Evolutionary conservation across 2,329 filamentous ascomycete genomes (phyloP).

Genomic region (Neoarthrinium moseri): DNA sequence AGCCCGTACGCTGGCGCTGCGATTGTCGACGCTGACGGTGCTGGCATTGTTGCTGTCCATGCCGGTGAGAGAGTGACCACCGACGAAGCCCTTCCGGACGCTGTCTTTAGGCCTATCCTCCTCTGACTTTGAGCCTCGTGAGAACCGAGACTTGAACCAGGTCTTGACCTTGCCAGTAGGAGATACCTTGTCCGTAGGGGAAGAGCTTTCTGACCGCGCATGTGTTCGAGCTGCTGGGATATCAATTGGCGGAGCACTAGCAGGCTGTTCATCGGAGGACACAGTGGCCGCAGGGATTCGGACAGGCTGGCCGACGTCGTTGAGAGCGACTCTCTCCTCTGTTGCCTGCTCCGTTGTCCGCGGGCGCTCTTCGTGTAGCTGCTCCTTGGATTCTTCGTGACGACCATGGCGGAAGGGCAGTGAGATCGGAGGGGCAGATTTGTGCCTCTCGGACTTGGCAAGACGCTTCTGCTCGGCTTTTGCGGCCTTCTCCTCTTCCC

Average conservation of each 20-base stretch:
- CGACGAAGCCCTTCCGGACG: slow-evolving; percentile 44
- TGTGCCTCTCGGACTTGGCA: slow-evolving; percentile 53
- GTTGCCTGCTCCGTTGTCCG: slow-evolving; percentile 10
- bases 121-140: slow-evolving; percentile 39
- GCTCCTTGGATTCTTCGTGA: slow-evolving; percentile 16
- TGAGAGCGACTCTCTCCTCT: slow-evolving; percentile 16
- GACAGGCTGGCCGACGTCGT: slow-evolving; percentile 23
- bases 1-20: slow-evolving; percentile 43
- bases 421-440: slow-evolving; percentile 30
- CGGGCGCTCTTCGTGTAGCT: slow-evolving; percentile 22
- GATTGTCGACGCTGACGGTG: slow-evolving; percentile 39
- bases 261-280: slow-evolving; percentile 3
- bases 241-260: background rate
- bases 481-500: slow-evolving; percentile 50
- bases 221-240: slow-evolving; percentile 12
- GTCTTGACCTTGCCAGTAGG: slow-evolving; percentile 38
- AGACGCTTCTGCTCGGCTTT: slow-evolving; percentile 53
- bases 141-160: slow-evolving; percentile 57
- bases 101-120: slow-evolving; percentile 24
- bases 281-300: slow-evolving; percentile 11
- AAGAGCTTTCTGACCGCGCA: slow-evolving; percentile 14
- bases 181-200: slow-evolving; percentile 12
- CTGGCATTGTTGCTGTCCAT: slow-evolving; percentile 42
- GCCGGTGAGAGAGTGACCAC: slow-evolving; percentile 46
- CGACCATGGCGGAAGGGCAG: slow-evolving; percentile 3